Base-by-base conservation (phyloP, 2,329 filamentous ascomycete species). In the Hypocreales sp. region DNA sequence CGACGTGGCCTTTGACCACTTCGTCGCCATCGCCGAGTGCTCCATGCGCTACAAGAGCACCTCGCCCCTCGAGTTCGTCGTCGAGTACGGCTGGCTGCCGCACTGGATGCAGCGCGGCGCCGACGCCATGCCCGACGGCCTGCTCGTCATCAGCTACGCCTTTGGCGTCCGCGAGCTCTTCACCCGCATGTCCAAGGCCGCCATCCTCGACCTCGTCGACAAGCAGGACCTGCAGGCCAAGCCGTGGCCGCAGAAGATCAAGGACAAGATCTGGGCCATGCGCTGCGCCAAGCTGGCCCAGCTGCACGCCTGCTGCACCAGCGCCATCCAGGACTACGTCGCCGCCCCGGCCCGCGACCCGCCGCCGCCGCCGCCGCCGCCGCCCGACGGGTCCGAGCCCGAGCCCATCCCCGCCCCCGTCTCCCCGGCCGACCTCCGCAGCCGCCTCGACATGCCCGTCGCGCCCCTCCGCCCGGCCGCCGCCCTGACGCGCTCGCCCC, bases 31-130 rank as follows among this genome's bases (percentile, higher is more conserved):
- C 27, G 61, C 64, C 0, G 58, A 65, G 31, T 59, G 55, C 12
- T 67, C 53, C 26, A 45, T 64, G 35, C 50, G 53, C 18, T 68
- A 67, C 35, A 58, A 52, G 29, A 61, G 64, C 42, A 67, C 63
- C 0, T 56, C 58, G 0, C 64, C 65, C 0, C 40, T 69, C 0
- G 62, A 67, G 32, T 34, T 60, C 5, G 39, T 57, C 7, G 63
- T 68, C 5, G 61, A 67, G 33, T 56, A 64, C 33, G 38, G 49
- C 20, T 69, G 64, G 64, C 37, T 69, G 12, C 61, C 61, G 2
- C 53, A 60, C 23, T 68, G 63, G 64, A 50, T 61, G 38, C 55
- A 61, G 33, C 51, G 50, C 29, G 56, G 55, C 2, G 53, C 50
- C 1, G 57, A 63, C n/a, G 53, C 58, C 22, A 60, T 61, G 50